A percentile compares a stretch with the other conserved stretches of the same genome.
These are phyloP conservation scores for Penicillium sp. DNA, from an alignment of 2,329 filamentous ascomycete species.

Conservation along the genomic window DNA sequence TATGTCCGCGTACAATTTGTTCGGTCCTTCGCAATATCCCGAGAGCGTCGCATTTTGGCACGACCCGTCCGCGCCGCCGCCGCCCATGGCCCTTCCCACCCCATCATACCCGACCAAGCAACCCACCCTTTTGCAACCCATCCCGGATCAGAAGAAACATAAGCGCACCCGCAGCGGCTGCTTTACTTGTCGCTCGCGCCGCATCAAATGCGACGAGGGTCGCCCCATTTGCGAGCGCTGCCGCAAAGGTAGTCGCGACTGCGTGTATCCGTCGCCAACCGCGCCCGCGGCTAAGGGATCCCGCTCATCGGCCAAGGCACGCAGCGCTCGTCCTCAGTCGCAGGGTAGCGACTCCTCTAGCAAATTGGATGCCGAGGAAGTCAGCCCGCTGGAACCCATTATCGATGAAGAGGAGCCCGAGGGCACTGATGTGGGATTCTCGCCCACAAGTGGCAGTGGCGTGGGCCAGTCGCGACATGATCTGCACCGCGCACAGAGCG, in stretches of 20 bases:
- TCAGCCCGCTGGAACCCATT: slow-evolving; percentile 41
- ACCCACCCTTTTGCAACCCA: slow-evolving; percentile 32
- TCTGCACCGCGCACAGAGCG: slow-evolving; percentile 31
- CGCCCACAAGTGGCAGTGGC: slow-evolving; percentile 20
- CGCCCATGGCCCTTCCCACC: slow-evolving; percentile 19
- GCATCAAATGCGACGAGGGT: slow-evolving; percentile 93
- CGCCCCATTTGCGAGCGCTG: slow-evolving; percentile 88
- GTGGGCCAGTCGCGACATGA: slow-evolving; percentile 22
- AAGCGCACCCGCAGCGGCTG: slow-evolving; percentile 91
- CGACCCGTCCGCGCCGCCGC: slow-evolving; percentile 31
- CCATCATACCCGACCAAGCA: slow-evolving; percentile 28
- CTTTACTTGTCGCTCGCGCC: slow-evolving; percentile 83
- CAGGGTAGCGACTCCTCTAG: slow-evolving; percentile 56
- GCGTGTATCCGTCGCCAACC: slow-evolving; percentile 73
- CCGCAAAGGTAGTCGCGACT: slow-evolving; percentile 87
- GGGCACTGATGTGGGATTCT: slow-evolving; percentile 25
- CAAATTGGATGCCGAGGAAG: slow-evolving; percentile 46
- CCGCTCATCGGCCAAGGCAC: slow-evolving; percentile 46
- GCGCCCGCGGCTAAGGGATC: slow-evolving; percentile 43
- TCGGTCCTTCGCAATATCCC: slow-evolving; percentile 41
- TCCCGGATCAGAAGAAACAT: slow-evolving; percentile 78
- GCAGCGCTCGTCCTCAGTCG: slow-evolving; percentile 39
- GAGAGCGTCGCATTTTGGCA: slow-evolving; percentile 49
- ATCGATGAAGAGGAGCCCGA: slow-evolving; percentile 48
- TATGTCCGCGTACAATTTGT: slow-evolving; percentile 37